phyloP scores from a whole-genome alignment of 805 yeast species.

The Myxozyma monticola region DNA sequence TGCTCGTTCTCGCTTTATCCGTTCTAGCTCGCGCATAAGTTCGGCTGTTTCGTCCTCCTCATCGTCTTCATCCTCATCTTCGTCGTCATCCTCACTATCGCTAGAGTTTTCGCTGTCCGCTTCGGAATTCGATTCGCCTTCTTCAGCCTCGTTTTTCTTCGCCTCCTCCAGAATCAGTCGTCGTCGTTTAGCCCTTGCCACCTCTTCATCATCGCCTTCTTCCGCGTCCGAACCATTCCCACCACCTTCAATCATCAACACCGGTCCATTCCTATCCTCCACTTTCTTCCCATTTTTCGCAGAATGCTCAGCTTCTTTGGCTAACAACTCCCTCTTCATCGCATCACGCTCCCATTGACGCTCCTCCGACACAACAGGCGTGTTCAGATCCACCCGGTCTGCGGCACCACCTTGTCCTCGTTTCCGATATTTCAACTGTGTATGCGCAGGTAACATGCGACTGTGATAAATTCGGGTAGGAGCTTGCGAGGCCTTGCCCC shows the following conservation, averaged over 20 bases:
- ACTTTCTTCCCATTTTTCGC: slow-evolving; percentile 20
- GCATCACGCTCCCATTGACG: slow-evolving; percentile 28
- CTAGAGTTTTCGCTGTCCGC: slow-evolving; percentile 13
- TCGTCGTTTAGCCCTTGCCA: slow-evolving; percentile 18
- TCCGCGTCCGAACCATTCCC: not conserved
- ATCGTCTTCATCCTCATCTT: slow-evolving; percentile 34
- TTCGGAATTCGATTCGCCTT: slow-evolving; percentile 2
- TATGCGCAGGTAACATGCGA: slow-evolving; percentile 56
- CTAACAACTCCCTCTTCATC: slow-evolving; percentile 34
- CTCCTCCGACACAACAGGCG: slow-evolving; percentile 19
- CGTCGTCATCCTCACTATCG: slow-evolving; percentile 21
- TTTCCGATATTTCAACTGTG: slow-evolving; percentile 50
- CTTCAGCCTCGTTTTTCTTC: slow-evolving; percentile 19
- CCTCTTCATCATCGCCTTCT: slow-evolving; percentile 13
- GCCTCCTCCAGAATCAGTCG: slow-evolving; percentile 28
- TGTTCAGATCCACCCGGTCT: slow-evolving; percentile 25
- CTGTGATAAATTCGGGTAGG: slow-evolving; percentile 54
- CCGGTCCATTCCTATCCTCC: not conserved
- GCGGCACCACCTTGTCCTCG: slow-evolving; percentile 40
- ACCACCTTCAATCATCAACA: slow-evolving; percentile 14
- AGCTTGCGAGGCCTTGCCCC: slow-evolving; percentile 50
- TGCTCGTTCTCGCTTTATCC: slow-evolving; percentile 40
- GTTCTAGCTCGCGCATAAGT: slow-evolving; percentile 39
- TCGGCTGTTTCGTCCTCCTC: slow-evolving; percentile 40
- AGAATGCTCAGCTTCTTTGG: slow-evolving; percentile 29